phyloP scores from a whole-genome alignment of 75 land plant species.

The Sequoiadendron giganteum region DNA sequence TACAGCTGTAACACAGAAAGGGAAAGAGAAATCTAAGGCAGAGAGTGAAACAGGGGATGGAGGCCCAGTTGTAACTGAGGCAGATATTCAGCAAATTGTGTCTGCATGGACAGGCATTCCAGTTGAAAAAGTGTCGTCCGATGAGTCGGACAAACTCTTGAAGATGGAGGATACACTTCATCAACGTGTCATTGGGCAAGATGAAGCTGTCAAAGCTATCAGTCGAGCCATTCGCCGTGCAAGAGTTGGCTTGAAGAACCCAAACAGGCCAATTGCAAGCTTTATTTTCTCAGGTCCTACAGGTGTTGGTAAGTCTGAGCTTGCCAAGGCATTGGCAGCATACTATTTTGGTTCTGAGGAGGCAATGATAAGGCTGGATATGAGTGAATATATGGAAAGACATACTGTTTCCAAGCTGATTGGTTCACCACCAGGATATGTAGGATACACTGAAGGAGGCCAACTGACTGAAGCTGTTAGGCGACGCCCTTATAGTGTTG shows the following conservation, averaged over 20 bases:
- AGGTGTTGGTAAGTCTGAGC: slow-evolving; percentile 71
- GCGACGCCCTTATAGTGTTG: slow-evolving; percentile 55
- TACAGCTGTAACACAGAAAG: slow-evolving; percentile 64
- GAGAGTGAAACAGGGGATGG: slow-evolving; percentile 73
- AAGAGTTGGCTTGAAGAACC: slow-evolving; percentile 91
- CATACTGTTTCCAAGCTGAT: slow-evolving; percentile 73
- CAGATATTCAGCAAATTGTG: slow-evolving; percentile 85
- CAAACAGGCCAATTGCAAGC: slow-evolving; percentile 88
- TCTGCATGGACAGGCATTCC: slow-evolving; percentile 95
- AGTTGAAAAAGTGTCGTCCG: slow-evolving; percentile 83
- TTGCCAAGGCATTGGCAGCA: slow-evolving; percentile 65
- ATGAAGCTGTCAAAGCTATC: slow-evolving; percentile 93
- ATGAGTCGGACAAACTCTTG: slow-evolving; percentile 83
- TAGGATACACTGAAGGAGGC: slow-evolving; percentile 73
- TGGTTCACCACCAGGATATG: slow-evolving; percentile 74
- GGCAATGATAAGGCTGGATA: slow-evolving; percentile 68
- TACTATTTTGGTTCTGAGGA: slow-evolving; percentile 73
- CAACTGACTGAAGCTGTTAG: slow-evolving; percentile 71
- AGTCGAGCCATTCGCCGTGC: slow-evolving; percentile 92
- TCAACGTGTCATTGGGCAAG: slow-evolving; percentile 81
- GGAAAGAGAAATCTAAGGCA: slow-evolving; percentile 82
- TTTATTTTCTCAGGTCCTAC: slow-evolving; percentile 80
- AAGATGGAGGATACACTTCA: slow-evolving; percentile 95
- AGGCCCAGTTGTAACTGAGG: slow-evolving; percentile 80
- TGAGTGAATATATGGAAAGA: slow-evolving; percentile 71